A percentile compares a stretch with the other conserved stretches of the same genome.
Conservation (phyloP, 176 grass and related monocot species). For the Bolboschoenus planiculmis region DNA sequence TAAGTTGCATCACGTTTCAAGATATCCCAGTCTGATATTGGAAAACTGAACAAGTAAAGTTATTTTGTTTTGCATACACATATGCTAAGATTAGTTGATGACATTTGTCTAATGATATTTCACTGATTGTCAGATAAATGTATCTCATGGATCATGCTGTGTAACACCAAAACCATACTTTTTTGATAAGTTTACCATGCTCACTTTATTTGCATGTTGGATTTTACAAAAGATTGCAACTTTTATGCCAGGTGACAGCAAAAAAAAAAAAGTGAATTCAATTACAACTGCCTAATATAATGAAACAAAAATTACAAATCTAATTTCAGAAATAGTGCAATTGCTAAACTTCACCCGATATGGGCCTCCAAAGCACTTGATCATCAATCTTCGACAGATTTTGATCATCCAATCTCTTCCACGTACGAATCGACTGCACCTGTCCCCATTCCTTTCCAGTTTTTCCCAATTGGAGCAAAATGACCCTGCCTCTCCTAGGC, state of each 20-base stretch:
- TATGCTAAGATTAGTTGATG: not conserved
- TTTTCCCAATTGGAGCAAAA: slow-evolving; percentile 41
- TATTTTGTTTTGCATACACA: not conserved
- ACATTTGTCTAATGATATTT: not conserved
- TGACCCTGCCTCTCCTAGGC: slow-evolving; percentile 72
- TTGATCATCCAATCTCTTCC: slow-evolving; percentile 74
- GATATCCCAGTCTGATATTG: not conserved
- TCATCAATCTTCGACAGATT: slow-evolving; percentile 65
- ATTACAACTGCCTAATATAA: not conserved
- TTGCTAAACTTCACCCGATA: not conserved
- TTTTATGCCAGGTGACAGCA: not conserved
- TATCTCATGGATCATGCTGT: not conserved
- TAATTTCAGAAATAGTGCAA: not conserved
- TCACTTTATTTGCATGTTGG: not conserved
- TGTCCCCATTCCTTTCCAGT: slow-evolving; percentile 43
- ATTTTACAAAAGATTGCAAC: not conserved
- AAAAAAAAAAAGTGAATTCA: not conserved
- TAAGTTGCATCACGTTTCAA: not conserved
- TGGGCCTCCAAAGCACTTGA: slow-evolving; percentile 60
- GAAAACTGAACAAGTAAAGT: not conserved
- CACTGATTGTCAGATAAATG: not conserved
- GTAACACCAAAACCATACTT: not conserved
- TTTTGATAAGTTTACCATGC: not conserved
- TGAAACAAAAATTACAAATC: not conserved
- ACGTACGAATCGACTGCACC: slow-evolving; percentile 53